phyloP scores from a whole-genome alignment of 2,329 filamentous ascomycete genomes.

The Fusarium pininemorale region DNA sequence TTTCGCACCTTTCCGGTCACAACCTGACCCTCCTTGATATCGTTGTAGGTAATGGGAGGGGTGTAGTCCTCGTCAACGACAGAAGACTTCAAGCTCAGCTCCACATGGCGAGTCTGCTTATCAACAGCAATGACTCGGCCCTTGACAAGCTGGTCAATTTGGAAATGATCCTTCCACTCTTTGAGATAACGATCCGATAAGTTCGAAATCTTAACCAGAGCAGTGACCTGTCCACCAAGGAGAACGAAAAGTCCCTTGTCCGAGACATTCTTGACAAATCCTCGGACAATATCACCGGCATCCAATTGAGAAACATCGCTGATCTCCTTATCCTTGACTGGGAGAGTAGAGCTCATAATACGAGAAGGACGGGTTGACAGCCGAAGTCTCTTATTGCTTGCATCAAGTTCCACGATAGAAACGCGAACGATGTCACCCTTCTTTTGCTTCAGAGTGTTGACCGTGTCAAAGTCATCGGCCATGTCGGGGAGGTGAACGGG shows the following conservation, averaged over 20 bases:
- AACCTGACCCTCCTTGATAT: conserved; percentile 80
- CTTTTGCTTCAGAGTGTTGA: conserved; percentile 76
- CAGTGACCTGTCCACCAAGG: conserved; percentile 82
- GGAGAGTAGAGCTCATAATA: conserved; percentile 84
- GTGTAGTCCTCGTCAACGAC: conserved; percentile 82
- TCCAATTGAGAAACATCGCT: conserved; percentile 74
- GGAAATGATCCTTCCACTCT: conserved; percentile 92
- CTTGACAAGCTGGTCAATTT: conserved; percentile 89
- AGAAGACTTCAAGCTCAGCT: conserved; percentile 88
- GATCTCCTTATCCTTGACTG: conserved; percentile 84
- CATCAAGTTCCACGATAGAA: conserved; percentile 83
- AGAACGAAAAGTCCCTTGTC: conserved; percentile 90
- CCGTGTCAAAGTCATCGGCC: conserved; percentile 84
- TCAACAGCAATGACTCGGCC: conserved; percentile 84
- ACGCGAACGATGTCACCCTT: conserved; percentile 90
- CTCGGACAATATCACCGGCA: conserved; percentile 81
- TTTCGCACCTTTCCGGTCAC: conserved; percentile 92
- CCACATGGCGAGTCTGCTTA: conserved; percentile 72
- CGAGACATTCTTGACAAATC: conserved; percentile 89
- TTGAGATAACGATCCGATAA: conserved; percentile 92
- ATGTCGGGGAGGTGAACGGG: conserved; percentile 85
- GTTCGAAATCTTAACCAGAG: conserved; percentile 85
- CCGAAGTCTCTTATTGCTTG: conserved; percentile 82
- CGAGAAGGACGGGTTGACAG: conserved; percentile 88
- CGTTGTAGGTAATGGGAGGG: conserved; percentile 76